Conservation (phyloP, 1,284 basidiomycete species). For the Psilocybe mexicana region DNA sequence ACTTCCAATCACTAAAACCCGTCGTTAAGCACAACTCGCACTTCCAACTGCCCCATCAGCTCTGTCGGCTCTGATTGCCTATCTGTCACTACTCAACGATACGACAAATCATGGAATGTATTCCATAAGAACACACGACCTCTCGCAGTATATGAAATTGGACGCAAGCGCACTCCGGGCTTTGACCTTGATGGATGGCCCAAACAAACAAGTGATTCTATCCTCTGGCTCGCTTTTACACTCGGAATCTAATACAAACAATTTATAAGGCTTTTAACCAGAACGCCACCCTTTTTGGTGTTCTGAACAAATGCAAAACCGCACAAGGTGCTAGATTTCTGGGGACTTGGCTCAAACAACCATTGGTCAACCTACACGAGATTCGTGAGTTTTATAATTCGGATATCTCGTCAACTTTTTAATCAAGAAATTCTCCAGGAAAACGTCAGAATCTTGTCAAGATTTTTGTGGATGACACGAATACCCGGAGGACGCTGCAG, state of each 20-base stretch:
- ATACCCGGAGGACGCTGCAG: conserved; percentile 72
- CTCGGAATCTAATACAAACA: not conserved
- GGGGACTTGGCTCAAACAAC: conserved; percentile 96
- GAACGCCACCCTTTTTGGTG: conserved; percentile 86
- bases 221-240: not conserved
- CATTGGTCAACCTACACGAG: conserved; percentile 91
- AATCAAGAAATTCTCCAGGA: conserved; percentile 40
- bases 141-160: conserved; percentile 93
- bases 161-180: conserved; percentile 95
- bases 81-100: conserved; percentile 85
- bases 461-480: conserved; percentile 80
- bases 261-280: conserved; percentile 42
- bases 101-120: conserved; percentile 83
- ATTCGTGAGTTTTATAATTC: conserved; percentile 66
- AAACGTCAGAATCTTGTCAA: conserved; percentile 89
- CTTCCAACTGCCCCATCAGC: conserved; percentile 81
- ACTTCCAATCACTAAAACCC: not conserved
- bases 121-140: conserved; percentile 83
- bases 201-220: conserved; percentile 50
- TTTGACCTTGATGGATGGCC: conserved; percentile 82
- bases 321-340: conserved; percentile 92
- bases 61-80: conserved; percentile 80
- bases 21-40: conserved; percentile 69
- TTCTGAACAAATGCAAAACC: conserved; percentile 96
- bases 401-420: not conserved